Conservation (phyloP, 768 basidiomycete species). For the Xerocomellus amylosporus region DNA sequence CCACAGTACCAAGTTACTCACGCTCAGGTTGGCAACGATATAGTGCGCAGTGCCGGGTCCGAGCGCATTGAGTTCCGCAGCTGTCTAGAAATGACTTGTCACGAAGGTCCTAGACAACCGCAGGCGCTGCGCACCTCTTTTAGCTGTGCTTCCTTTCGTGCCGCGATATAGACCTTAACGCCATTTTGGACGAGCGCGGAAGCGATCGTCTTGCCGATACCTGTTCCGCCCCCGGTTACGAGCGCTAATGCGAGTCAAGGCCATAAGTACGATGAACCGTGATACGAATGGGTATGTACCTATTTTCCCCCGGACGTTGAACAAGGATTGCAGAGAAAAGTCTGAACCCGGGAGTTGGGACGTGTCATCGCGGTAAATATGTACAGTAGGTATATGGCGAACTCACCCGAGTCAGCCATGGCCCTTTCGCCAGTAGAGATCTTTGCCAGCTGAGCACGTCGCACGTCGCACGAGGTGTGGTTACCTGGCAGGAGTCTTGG, state of each 20-base stretch:
- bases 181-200: slow-evolving; percentile 81
- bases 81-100: slow-evolving; percentile 35
- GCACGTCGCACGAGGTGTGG: not conserved
- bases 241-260: slow-evolving; percentile 47
- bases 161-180: slow-evolving; percentile 86
- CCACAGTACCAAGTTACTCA: slow-evolving; percentile 37
- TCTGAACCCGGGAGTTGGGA: slow-evolving; percentile 33
- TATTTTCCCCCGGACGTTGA: slow-evolving; percentile 67
- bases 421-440: not conserved
- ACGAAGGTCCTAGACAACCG: slow-evolving; percentile 34
- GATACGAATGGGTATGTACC: slow-evolving; percentile 38
- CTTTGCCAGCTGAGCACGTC: not conserved
- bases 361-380: not conserved
- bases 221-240: slow-evolving; percentile 80
- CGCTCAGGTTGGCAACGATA: slow-evolving; percentile 69
- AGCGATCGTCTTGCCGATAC: slow-evolving; percentile 84
- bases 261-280: not conserved
- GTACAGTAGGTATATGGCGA: not conserved
- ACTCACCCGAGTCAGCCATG: slow-evolving; percentile 19
- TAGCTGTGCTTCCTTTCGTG: slow-evolving; percentile 75
- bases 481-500: not conserved
- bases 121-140: slow-evolving; percentile 51
- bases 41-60: slow-evolving; percentile 66
- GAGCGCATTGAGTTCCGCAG: slow-evolving; percentile 56
- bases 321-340: slow-evolving; percentile 52